Percentiles rank a stretch among this genome's conserved stretches.
These are phyloP conservation scores for Acaromyces ingoldii DNA, from an alignment of 1,284 basidiomycete genomes.

Conservation along the genomic window DNA sequence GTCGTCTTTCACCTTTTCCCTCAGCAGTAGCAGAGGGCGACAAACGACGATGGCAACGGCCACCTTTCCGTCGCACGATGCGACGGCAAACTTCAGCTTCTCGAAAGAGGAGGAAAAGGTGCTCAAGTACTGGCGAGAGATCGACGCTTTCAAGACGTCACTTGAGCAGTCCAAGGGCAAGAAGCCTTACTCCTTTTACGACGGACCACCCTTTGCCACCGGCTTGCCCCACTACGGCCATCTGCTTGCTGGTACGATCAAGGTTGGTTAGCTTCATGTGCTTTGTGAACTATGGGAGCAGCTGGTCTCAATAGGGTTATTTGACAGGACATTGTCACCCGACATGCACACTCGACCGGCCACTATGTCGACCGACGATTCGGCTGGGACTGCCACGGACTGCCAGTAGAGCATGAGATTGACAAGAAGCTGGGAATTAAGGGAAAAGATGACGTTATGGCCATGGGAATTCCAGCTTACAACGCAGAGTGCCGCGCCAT, in stretches of 20 bases:
- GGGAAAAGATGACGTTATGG: conserved; percentile 86
- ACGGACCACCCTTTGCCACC: conserved; percentile 96
- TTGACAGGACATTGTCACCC: conserved; percentile 94
- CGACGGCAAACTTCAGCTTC: conserved; percentile 75
- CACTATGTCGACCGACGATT: conserved; percentile 92
- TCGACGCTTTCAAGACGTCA: conserved; percentile 94
- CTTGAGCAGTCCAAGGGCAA: conserved; percentile 84
- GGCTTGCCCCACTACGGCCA: conserved; percentile 91
- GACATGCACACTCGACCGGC: conserved; percentile 89
- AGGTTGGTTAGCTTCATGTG: too few relatives aligned
- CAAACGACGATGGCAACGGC: conserved; percentile 1
- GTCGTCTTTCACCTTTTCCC: too few relatives aligned
- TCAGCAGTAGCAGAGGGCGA: too few relatives aligned
- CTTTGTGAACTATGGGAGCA: conserved; percentile 56
- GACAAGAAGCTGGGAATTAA: conserved; percentile 94
- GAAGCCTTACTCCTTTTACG: conserved; percentile 90
- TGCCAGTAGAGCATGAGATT: conserved; percentile 99
- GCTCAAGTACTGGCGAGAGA: conserved; percentile 86
- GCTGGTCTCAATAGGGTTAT: too few relatives aligned
- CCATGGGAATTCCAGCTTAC: conserved; percentile 95
- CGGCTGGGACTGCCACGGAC: conserved; percentile 98
- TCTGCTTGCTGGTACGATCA: conserved; percentile 68
- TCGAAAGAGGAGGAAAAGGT: conserved; percentile 89
- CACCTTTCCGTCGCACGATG: conserved; percentile 37
- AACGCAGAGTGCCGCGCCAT: conserved; percentile 94